phyloP scores from a whole-genome alignment of 177 flowering plant species.

The Telopea speciosissima region DNA sequence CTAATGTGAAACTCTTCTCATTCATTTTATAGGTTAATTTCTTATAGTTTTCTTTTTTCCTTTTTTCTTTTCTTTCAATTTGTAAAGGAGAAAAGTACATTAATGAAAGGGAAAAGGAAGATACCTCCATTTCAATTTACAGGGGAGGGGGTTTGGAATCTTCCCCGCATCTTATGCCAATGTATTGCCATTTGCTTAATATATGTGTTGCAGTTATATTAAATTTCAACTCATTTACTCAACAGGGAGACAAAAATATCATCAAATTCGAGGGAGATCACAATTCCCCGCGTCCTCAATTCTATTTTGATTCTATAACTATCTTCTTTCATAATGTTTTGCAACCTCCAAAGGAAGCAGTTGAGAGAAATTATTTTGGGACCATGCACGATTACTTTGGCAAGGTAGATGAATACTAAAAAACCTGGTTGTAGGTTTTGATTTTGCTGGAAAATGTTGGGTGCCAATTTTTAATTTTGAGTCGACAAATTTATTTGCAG shows the following conservation, averaged over 20 bases:
- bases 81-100: not conserved
- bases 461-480: slow-evolving; percentile 9
- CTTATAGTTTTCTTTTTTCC: no score
- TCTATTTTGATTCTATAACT: slow-evolving; percentile 91
- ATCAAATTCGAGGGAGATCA: slow-evolving; percentile 98
- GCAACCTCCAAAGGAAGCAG: slow-evolving; percentile 80
- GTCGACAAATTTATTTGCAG: slow-evolving; percentile 33
- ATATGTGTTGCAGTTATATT: not conserved
- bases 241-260: slow-evolving; percentile 96
- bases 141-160: no score
- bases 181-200: not conserved
- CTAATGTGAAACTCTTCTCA: no score
- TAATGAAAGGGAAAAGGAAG: not conserved
- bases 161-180: not conserved
- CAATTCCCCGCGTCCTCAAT: slow-evolving; percentile 96
- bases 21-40: no score
- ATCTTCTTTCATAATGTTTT: slow-evolving; percentile 91
- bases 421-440: slow-evolving; percentile 1
- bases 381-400: slow-evolving; percentile 40
- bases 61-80: not conserved
- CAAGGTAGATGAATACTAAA: slow-evolving; percentile 36
- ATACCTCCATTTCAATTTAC: not conserved
- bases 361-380: slow-evolving; percentile 35
- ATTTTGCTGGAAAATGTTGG: slow-evolving; percentile 5
- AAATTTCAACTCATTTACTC: slow-evolving; percentile 2